Base-by-base conservation (phyloP, 192 early-diverging fungal genomes). In the Entomortierella beljakovae region DNA sequence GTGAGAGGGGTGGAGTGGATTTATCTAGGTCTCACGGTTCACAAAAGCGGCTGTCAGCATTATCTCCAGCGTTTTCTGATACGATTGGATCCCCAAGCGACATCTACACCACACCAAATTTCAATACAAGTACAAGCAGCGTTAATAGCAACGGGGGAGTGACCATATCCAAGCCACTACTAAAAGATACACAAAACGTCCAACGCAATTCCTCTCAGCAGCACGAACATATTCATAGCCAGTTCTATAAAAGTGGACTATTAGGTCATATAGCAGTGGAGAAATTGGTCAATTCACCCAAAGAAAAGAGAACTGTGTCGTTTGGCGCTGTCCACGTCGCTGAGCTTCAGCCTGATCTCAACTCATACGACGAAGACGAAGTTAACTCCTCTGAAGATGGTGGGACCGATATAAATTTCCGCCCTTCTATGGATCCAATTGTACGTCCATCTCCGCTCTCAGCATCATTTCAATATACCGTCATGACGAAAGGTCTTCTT, bases 301-400 rank as follows among this genome's bases (percentile, higher is more conserved):
- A 79, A 49, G 75, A 79, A 40, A 63, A 61, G 40, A 49, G 75
- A 25, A 79, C 75, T 18, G 75, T 79, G 15, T 79, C 75, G 2
- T 79, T 79, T 61, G 75, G 75, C 15, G 75, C 75, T 33, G 75
- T 79, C 22, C 75, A 79, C 23, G 75, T 79, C 0, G 75, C 75
- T 2, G 75, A 79, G 35, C 53, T 79, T 0, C 43, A 70, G 42
- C 75, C 75, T 2, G 75, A 79, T 23, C 26, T 79, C 15, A 68
- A 68, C 31, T 79, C 75, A 2, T 79, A 79, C 26, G 75, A 79
- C 48, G 75, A 79, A 31, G 71, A 74, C 42, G 71, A 65, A 23
- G 28, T 71, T 9, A 60, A 57, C 10, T 79, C 75, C 8, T 79
- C 75, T 0, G 75, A 79, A 25, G 75, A 79, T 16, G 68, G 68